Evolutionary conservation across 768 basidiomycete species (phyloP).

Genomic region (Mrakia blollopis): DNA sequence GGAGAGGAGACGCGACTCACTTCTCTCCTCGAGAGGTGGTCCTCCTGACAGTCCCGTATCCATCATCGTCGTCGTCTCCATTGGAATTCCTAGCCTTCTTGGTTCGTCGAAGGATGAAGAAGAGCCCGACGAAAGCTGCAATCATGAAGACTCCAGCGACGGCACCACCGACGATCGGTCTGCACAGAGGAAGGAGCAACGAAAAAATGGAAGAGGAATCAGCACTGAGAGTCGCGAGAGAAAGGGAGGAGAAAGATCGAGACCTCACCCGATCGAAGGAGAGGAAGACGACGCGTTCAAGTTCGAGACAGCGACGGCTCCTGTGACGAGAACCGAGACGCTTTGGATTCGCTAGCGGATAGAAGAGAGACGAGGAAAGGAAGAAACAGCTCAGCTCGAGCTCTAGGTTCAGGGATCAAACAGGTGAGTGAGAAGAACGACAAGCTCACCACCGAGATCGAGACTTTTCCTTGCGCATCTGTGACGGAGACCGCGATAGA

Average conservation of each 20-base stretch:
- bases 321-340: no score
- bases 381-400: no score
- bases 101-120: background rate
- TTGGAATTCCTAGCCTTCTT: background rate
- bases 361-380: no score
- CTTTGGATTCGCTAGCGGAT: background rate
- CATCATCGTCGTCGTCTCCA: slow-evolving; percentile 2
- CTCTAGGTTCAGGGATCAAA: background rate
- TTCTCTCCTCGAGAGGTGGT: background rate
- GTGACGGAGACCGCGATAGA: background rate
- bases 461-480: background rate
- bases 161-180: background rate
- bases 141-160: background rate
- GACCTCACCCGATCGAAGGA: background rate
- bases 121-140: background rate
- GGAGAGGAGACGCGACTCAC: background rate
- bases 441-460: background rate
- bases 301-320: background rate
- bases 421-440: background rate
- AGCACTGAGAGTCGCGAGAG: background rate
- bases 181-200: background rate
- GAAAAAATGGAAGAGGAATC: background rate
- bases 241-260: background rate
- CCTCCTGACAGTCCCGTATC: background rate
- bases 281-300: background rate